These are phyloP conservation scores for Vaccinium vitisidaea DNA, from an alignment of 148 eudicot species.

Conservation along the genomic window DNA sequence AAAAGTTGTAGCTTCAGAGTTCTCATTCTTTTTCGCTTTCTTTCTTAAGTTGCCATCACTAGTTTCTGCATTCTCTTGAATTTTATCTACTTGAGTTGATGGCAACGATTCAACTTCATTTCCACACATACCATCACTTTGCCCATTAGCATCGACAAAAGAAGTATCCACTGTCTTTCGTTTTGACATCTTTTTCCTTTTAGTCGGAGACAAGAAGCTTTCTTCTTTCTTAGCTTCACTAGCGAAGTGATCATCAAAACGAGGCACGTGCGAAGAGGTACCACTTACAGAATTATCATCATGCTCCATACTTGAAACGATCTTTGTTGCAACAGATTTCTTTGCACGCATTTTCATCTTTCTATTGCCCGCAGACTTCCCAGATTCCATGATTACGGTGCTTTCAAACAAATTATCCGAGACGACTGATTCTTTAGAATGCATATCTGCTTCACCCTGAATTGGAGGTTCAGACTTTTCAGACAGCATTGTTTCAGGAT, in stretches of 20 bases:
- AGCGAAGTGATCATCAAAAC: not conserved
- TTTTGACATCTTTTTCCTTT: slow-evolving; percentile 10
- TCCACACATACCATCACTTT: slow-evolving; percentile 18
- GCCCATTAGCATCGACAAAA: slow-evolving; percentile 12
- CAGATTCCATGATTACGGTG: slow-evolving; percentile 18
- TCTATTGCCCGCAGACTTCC: slow-evolving; percentile 28
- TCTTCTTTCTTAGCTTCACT: slow-evolving; percentile 16
- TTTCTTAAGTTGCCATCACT: slow-evolving; percentile 17
- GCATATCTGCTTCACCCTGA: slow-evolving; percentile 7
- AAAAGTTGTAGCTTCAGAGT: not conserved
- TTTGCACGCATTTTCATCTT: slow-evolving; percentile 39
- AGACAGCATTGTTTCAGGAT: slow-evolving; percentile 13
- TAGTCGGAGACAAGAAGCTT: slow-evolving; percentile 18
- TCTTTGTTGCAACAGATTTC: slow-evolving; percentile 27
- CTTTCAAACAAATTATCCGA: slow-evolving; percentile 12
- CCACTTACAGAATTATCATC: slow-evolving; percentile 11
- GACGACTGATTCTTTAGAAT: not conserved
- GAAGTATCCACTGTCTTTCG: slow-evolving; percentile 9
- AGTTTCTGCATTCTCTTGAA: slow-evolving; percentile 22
- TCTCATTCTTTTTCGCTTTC: slow-evolving; percentile 15
- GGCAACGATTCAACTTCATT: slow-evolving; percentile 23
- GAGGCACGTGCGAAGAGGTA: not conserved
- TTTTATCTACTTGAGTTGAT: slow-evolving; percentile 17
- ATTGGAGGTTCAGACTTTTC: slow-evolving; percentile 10
- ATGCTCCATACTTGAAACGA: slow-evolving; percentile 23